Base-by-base conservation (phyloP, 352 stramenopile species). In the Phytophthora lateralis region DNA sequence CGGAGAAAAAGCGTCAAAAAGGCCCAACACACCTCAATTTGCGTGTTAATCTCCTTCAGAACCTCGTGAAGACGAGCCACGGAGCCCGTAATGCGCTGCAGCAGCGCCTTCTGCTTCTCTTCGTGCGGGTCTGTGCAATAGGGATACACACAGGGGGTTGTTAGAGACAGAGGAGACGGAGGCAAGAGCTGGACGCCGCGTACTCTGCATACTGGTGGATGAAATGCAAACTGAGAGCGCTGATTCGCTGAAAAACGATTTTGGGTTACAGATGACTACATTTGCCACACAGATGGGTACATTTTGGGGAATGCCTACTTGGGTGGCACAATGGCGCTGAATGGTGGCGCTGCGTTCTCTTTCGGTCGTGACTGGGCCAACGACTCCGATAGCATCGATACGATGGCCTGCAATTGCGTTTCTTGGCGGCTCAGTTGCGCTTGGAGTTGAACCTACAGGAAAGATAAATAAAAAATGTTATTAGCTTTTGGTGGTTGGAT, bases 71-170 rank as follows among this genome's bases (percentile, higher is more conserved):
- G 58, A 6, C 85, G 85, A 42, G 76, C 78, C 7, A 95, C 83
- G 0, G 85, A 95, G 21, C 83, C 82, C 3, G 80, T 76, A 48
- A 95, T 93, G 32, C 85, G 83, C 71, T 90, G 78, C 21, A 95
- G 65, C 30, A 95, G 70, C 26, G 80, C 85, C 71, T 95, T 95
- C 60, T 95, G 85, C 74, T 95, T 95, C 72, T 95, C 83, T 59
- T 95, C 85, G 50, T 95, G 85, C 0, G 85, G 85, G 32, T 95
- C 85, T 95, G 21, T n/a, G 37, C 3, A 53, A 35, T 18, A 38
- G 8, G 11, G 27, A 26, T 8, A 12, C 32, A 20, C 12, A 51
- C 8, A 44, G 2, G 9, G 0, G 49, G 26, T 12, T 26, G 29
- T 66, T 52, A 66, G 60, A 21, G 4, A 4, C 4, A 8, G 4